Evolutionary conservation across 2,329 filamentous ascomycete genomes (phyloP).

Genomic region (Graphilbum fragrans): DNA sequence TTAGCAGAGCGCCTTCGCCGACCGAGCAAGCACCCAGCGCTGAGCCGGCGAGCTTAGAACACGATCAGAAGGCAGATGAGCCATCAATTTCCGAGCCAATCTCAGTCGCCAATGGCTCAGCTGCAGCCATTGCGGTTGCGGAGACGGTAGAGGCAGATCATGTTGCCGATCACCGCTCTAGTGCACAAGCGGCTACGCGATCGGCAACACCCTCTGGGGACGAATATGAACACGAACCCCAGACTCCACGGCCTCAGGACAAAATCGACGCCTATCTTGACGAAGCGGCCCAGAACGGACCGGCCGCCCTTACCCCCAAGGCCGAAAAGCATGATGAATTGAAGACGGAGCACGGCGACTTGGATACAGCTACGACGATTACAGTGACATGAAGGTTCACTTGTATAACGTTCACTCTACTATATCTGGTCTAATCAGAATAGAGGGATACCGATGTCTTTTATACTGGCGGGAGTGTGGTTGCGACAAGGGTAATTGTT

Average conservation of each 20-base stretch:
- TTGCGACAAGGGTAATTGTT: too few species aligned
- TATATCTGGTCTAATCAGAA: not conserved
- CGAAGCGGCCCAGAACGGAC: not conserved
- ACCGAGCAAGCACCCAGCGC: not conserved
- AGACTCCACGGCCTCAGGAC: constrained; percentile 9
- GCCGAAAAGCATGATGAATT: not conserved
- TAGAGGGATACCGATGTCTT: too few species aligned
- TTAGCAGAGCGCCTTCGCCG: not conserved
- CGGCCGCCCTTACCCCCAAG: not conserved
- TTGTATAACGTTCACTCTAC: not conserved
- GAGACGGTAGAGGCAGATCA: not conserved
- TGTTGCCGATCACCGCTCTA: too few species aligned
- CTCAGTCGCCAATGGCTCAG: too few species aligned
- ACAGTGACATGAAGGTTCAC: constrained; percentile 2
- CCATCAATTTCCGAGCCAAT: too few species aligned
- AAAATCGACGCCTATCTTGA: not conserved
- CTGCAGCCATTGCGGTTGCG: not conserved
- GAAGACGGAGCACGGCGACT: constrained; percentile 4
- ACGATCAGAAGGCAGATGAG: too few species aligned
- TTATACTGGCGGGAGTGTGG: too few species aligned
- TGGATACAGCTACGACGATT: constrained; percentile 4
- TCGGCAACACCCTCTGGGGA: constrained; percentile 5
- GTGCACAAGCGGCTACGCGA: too few species aligned
- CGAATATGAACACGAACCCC: constrained; percentile 9
- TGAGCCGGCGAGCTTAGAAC: not conserved